Conservation (phyloP, 805 yeast genomes). For the Blastobotrys mokoenaii region DNA sequence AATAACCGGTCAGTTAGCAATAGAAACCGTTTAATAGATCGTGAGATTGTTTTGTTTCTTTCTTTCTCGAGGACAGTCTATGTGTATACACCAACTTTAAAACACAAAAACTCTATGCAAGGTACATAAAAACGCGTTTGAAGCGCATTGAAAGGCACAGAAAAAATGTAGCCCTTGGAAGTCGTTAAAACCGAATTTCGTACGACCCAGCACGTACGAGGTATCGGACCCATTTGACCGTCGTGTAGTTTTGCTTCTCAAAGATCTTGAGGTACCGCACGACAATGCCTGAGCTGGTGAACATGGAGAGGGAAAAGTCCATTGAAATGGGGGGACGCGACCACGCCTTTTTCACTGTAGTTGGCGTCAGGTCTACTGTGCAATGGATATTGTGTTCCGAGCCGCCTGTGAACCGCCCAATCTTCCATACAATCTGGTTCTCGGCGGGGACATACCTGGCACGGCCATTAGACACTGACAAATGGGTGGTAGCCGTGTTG, state of each 20-base stretch:
- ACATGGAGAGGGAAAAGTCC: conserved; percentile 63
- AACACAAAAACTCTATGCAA: too few species aligned
- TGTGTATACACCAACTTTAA: too few species aligned
- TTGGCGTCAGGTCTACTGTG: conserved; percentile 36
- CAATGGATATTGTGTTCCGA: conserved; percentile 55
- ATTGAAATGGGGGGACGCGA: conserved; percentile 67
- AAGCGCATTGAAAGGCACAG: too few species aligned
- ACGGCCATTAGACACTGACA: conserved; percentile 49
- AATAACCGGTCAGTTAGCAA: too few species aligned
- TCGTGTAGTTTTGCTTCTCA: conserved; percentile 51
- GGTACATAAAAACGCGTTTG: too few species aligned
- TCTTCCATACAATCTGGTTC: conserved; percentile 58
- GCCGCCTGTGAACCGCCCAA: conserved; percentile 59
- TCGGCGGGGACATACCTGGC: conserved; percentile 62
- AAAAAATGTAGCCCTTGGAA: too few species aligned
- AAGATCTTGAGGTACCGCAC: conserved; percentile 64
- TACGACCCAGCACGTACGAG: conserved; percentile 68
- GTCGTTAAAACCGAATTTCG: conserved; percentile 68
- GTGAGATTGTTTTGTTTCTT: too few species aligned
- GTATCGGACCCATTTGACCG: conserved; percentile 86
- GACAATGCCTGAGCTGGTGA: conserved; percentile 65
- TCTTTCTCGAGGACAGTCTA: too few species aligned
- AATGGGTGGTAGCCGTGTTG: conserved; percentile 40
- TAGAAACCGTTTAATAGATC: too few species aligned
- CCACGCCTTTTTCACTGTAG: conserved; percentile 38